Conservation (phyloP, 2,329 filamentous ascomycete genomes). For the Drechslerella coelobrocha region DNA sequence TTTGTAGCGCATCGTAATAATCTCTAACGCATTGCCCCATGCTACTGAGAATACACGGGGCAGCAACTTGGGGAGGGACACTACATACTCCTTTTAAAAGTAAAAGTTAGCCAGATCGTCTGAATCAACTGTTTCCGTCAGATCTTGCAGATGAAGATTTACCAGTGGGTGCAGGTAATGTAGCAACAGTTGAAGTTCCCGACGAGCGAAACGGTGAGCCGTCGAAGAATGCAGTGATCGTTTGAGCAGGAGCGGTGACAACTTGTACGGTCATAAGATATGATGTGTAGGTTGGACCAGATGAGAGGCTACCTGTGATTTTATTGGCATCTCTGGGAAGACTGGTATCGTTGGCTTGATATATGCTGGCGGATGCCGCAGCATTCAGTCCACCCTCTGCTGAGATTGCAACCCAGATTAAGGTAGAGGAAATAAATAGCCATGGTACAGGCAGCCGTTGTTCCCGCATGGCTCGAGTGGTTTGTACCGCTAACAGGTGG, state of each 20-base stretch:
- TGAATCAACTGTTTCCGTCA: not conserved
- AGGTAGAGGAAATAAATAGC: not conserved
- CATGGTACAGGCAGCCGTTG: not conserved
- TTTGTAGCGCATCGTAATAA: constrained; percentile 16
- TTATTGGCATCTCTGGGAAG: not conserved
- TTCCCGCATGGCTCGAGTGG: constrained; percentile 17
- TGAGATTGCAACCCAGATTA: not conserved
- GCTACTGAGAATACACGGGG: constrained; percentile 26
- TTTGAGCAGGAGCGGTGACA: constrained; percentile 19
- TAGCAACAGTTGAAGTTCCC: constrained; percentile 22
- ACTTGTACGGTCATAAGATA: constrained; percentile 20
- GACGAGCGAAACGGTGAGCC: not conserved
- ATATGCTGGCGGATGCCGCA: constrained; percentile 9
- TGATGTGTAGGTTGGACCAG: constrained; percentile 12
- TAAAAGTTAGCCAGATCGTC: too few species aligned
- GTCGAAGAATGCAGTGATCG: constrained; percentile 27
- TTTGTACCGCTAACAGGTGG: too few species aligned
- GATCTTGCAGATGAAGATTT: not conserved
- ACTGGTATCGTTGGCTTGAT: constrained; percentile 31
- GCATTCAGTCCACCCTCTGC: not conserved
- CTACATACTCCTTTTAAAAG: constrained; percentile 31
- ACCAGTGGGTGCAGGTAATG: constrained; percentile 32
- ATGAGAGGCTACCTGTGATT: not conserved
- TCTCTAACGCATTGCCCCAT: constrained; percentile 14
- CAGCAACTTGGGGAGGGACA: constrained; percentile 15